Conservation (phyloP, 805 yeast species). For the Starmerella bombi region DNA sequence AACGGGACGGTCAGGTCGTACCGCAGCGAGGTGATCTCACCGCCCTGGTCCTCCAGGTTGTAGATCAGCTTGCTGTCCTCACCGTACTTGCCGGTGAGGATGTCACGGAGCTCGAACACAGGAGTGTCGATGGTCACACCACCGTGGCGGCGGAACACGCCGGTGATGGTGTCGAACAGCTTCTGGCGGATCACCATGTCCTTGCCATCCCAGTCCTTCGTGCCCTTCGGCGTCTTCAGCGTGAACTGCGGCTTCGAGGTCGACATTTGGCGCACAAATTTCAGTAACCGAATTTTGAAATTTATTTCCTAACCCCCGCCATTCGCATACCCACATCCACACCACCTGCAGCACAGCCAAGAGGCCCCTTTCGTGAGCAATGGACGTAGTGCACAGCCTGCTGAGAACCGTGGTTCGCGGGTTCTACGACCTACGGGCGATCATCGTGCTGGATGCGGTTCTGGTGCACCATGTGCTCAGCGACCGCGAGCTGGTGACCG, state of each 20-base stretch:
- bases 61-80: conserved; percentile 95
- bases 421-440: conserved; percentile 73
- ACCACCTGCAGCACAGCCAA: too few relatives aligned
- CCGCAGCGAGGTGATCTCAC: conserved; percentile 87
- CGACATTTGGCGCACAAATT: conserved; percentile 2
- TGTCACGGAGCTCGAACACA: conserved; percentile 90
- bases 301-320: too few relatives aligned
- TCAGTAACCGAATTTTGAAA: not conserved
- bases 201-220: conserved; percentile 97
- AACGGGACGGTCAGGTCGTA: conserved; percentile 97
- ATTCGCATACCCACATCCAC: too few relatives aligned
- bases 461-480: conserved; percentile 77
- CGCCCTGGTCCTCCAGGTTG: conserved; percentile 96
- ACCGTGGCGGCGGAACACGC: conserved; percentile 85
- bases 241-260: conserved; percentile 34
- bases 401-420: conserved; percentile 73
- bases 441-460: conserved; percentile 75
- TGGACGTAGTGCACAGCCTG: conserved; percentile 37
- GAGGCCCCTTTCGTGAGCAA: too few relatives aligned
- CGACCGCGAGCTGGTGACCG: conserved; percentile 76
- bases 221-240: conserved; percentile 89
- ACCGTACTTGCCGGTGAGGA: conserved; percentile 93
- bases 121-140: conserved; percentile 98
- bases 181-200: conserved; percentile 94
- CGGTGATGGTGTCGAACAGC: conserved; percentile 58